phyloP scores from a whole-genome alignment of 75 land plant species.

The Pinus tabuliformis region DNA sequence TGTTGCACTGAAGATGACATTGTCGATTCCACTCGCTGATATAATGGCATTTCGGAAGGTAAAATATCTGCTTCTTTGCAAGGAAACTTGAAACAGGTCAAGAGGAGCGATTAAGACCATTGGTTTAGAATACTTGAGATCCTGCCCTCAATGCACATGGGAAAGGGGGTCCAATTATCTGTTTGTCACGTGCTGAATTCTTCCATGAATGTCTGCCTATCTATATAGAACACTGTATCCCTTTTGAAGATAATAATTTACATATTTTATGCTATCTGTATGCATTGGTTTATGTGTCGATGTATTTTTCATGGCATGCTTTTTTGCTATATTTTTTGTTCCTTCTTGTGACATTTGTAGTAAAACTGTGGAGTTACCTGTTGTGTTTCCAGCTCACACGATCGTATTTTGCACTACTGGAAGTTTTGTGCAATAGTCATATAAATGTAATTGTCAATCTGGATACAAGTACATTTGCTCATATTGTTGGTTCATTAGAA shows the following conservation, averaged over 20 bases:
- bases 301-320: neutral
- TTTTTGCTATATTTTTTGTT: neutral
- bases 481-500: constrained; percentile 86
- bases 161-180: neutral
- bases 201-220: neutral
- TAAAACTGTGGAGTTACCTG: constrained; percentile 3
- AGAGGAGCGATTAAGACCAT: neutral
- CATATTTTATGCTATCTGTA: no score
- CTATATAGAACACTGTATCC: no score
- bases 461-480: constrained; percentile 77
- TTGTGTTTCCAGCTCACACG: constrained; percentile 57
- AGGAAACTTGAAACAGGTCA: neutral
- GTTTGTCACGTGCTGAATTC: neutral
- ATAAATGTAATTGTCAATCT: constrained; percentile 67
- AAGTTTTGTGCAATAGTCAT: constrained; percentile 82
- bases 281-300: neutral
- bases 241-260: no score
- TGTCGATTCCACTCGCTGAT: constrained; percentile 85
- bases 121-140: neutral
- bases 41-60: constrained; percentile 87
- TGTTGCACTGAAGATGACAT: constrained; percentile 80
- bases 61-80: neutral
- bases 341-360: neutral
- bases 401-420: constrained; percentile 87
- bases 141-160: neutral